A percentile compares a stretch with the other conserved stretches of the same genome.
phyloP scores from a whole-genome alignment of 805 yeast genomes.

The Cyberlindnera suaveolens region DNA sequence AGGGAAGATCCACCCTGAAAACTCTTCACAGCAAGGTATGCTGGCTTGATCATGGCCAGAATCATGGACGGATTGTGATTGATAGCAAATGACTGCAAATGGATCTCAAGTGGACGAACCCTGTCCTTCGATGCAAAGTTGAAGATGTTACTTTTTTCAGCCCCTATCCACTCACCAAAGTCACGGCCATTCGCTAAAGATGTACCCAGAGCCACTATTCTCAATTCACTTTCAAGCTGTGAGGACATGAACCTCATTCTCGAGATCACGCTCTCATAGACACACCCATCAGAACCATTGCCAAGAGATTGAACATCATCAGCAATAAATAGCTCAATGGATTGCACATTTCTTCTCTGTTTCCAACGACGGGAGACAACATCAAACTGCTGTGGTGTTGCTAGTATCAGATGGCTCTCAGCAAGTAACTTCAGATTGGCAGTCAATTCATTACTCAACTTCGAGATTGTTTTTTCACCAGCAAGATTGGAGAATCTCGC shows the following conservation, averaged over 20 bases:
- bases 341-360: constrained; percentile 61
- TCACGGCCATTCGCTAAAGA: constrained; percentile 73
- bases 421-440: constrained; percentile 52
- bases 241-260: constrained; percentile 65
- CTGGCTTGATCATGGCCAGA: constrained; percentile 43
- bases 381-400: constrained; percentile 80
- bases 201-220: constrained; percentile 66
- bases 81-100: constrained; percentile 41
- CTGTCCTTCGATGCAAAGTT: constrained; percentile 67
- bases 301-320: constrained; percentile 73
- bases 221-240: constrained; percentile 49
- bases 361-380: constrained; percentile 75
- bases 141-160: constrained; percentile 49
- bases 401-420: constrained; percentile 58
- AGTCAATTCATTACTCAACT: constrained; percentile 45
- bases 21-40: constrained; percentile 36
- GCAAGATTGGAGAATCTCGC: constrained; percentile 39
- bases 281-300: constrained; percentile 45
- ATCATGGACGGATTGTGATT: constrained; percentile 48
- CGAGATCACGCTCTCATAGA: constrained; percentile 65
- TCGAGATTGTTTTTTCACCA: constrained; percentile 51
- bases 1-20: constrained; percentile 30
- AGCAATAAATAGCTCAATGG: constrained; percentile 60
- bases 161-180: constrained; percentile 83
- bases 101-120: constrained; percentile 49